These are phyloP conservation scores for Incumbomyces lentus DNA, from an alignment of 2,329 filamentous ascomycete genomes.

Conservation along the genomic window DNA sequence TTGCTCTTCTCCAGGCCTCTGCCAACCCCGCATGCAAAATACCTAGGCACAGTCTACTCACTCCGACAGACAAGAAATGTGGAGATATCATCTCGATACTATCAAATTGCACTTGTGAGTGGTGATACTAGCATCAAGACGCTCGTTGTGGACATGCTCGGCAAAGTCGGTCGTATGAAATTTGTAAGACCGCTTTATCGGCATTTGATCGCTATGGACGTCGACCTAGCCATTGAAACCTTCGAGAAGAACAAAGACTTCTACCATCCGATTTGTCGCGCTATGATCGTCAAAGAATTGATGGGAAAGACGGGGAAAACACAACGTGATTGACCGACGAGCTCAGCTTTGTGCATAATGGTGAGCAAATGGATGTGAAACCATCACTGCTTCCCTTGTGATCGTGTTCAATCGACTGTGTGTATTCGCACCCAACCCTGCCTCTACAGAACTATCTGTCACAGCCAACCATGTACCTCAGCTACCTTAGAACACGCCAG, in stretches of 20 bases:
- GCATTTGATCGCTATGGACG: constrained; percentile 63
- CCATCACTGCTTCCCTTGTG: too few relatives aligned
- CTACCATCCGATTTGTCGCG: constrained; percentile 87
- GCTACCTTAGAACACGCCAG: too few relatives aligned
- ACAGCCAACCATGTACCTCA: too few relatives aligned
- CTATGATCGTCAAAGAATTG: constrained; percentile 78
- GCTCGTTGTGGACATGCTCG: constrained; percentile 63
- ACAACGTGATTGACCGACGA: neutral
- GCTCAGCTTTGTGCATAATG: too few relatives aligned
- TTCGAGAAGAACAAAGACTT: constrained; percentile 84
- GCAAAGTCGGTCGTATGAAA: constrained; percentile 88
- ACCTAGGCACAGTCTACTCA: constrained; percentile 65
- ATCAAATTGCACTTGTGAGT: constrained; percentile 66
- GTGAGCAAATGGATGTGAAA: too few relatives aligned
- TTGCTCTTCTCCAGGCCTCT: constrained; percentile 58
- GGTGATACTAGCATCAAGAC: constrained; percentile 59
- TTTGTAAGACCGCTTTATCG: constrained; percentile 77
- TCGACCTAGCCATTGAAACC: constrained; percentile 63
- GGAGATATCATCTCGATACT: constrained; percentile 73
- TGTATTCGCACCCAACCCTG: too few relatives aligned
- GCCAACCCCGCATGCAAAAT: constrained; percentile 52
- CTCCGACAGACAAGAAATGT: constrained; percentile 70
- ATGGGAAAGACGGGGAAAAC: constrained; percentile 28
- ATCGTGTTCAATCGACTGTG: too few relatives aligned
- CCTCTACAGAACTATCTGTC: too few relatives aligned